phyloP scores from a whole-genome alignment of 2,329 filamentous ascomycete species.

The Helotiales sp. region DNA sequence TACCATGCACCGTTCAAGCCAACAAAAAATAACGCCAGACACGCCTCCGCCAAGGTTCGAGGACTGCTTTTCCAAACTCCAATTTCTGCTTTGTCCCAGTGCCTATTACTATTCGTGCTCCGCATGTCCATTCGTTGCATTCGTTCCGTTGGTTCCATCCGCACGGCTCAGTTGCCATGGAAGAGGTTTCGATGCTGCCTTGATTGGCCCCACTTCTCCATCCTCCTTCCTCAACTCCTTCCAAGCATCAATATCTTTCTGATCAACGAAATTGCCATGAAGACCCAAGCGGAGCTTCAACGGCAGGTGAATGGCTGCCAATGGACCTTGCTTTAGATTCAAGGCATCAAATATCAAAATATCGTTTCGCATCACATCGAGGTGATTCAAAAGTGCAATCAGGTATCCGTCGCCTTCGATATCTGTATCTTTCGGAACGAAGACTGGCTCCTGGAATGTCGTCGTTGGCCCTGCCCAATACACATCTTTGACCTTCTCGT shows the following conservation, averaged over 20 bases:
- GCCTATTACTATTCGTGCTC: background rate
- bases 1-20: background rate
- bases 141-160: constrained; percentile 3
- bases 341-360: constrained; percentile 37
- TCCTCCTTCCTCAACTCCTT: constrained; percentile 35
- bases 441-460: constrained; percentile 35
- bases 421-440: constrained; percentile 29
- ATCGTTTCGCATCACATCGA: constrained; percentile 41
- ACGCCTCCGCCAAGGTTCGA: background rate
- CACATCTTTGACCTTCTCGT: constrained; percentile 20
- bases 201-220: constrained; percentile 42
- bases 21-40: background rate
- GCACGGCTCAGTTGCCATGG: constrained; percentile 38
- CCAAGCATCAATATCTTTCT: constrained; percentile 43
- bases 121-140: background rate
- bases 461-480: constrained; percentile 33
- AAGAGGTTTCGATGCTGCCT: constrained; percentile 38
- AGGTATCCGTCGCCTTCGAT: constrained; percentile 37
- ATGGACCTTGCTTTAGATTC: constrained; percentile 35
- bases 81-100: background rate
- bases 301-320: constrained; percentile 37
- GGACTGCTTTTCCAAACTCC: background rate
- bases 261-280: constrained; percentile 38
- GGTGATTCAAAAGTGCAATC: constrained; percentile 35
- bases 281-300: constrained; percentile 36